A percentile compares a stretch with the other conserved stretches of the same genome.
Conservation (phyloP, 1,139 yeast genomes). For the Blastobotrys indianensis region DNA sequence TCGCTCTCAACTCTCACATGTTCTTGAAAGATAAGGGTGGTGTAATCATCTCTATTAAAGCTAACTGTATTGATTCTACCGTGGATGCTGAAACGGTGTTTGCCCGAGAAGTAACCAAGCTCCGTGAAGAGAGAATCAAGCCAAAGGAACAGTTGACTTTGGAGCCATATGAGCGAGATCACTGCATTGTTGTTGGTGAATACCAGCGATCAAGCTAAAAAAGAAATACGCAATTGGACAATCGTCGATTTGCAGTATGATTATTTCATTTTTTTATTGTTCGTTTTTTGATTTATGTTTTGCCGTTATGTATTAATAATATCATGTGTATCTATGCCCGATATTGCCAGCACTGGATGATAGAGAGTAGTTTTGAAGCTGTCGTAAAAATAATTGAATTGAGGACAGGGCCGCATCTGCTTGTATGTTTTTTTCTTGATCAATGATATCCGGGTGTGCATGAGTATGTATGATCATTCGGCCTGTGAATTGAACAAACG, state of each 20-base stretch:
- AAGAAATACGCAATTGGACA: background rate
- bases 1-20: constrained; percentile 95
- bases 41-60: constrained; percentile 96
- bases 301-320: background rate
- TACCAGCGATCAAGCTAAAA: constrained; percentile 81
- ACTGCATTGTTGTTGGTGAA: constrained; percentile 96
- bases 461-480: too few relatives aligned
- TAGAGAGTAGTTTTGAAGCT: too few relatives aligned
- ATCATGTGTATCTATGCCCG: constrained; percentile 1
- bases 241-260: background rate
- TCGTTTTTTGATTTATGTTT: background rate
- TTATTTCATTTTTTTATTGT: background rate
- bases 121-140: constrained; percentile 97
- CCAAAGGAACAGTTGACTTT: constrained; percentile 97
- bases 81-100: constrained; percentile 99
- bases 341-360: too few relatives aligned
- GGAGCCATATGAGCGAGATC: constrained; percentile 99
- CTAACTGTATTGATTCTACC: constrained; percentile 99
- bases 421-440: too few relatives aligned
- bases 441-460: too few relatives aligned
- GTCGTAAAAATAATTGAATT: too few relatives aligned
- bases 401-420: too few relatives aligned
- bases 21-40: constrained; percentile 98
- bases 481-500: too few relatives aligned
- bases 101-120: constrained; percentile 98